Evolutionary conservation across 1,139 yeast species (phyloP).

Genomic region (Protomyces gravidus): DNA sequence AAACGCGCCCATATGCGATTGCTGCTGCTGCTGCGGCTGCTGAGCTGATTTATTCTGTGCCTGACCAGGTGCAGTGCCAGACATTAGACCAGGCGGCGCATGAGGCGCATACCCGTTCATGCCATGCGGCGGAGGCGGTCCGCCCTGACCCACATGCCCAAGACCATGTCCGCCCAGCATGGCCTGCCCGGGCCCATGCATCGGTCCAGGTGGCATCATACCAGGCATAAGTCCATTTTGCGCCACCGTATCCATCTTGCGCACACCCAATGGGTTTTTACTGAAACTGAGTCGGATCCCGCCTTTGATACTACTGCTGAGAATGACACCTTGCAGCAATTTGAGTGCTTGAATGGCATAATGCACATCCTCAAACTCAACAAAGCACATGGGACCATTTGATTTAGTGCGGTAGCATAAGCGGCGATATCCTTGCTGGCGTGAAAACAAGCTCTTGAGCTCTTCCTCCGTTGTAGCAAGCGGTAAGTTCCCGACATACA

Average conservation of each 20-base stretch:
- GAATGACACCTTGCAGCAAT: conserved; percentile 81
- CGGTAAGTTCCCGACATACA: conserved; percentile 93
- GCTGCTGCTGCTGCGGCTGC: too few relatives aligned
- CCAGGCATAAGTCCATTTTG: not conserved
- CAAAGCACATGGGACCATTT: conserved; percentile 97
- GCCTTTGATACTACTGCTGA: conserved; percentile 68
- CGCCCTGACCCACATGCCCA: not conserved
- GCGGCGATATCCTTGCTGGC: conserved; percentile 88
- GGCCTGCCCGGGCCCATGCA: too few relatives aligned
- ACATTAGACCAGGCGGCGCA: conserved; percentile 23
- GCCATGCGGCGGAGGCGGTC: not conserved
- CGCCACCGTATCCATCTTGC: conserved; percentile 40
- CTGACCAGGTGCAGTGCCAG: conserved; percentile 8
- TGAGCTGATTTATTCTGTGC: conserved; percentile 2
- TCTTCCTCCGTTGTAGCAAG: conserved; percentile 96
- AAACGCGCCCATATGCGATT: not conserved
- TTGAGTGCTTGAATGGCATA: conserved; percentile 92
- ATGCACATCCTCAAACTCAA: conserved; percentile 92
- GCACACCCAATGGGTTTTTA: conserved; percentile 92
- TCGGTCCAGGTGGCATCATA: not conserved
- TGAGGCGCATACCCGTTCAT: conserved; percentile 7
- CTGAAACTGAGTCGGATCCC: conserved; percentile 91
- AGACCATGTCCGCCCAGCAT: not conserved
- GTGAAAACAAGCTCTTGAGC: conserved; percentile 75
- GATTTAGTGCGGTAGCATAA: conserved; percentile 69